phyloP scores from a whole-genome alignment of 2,329 filamentous ascomycete genomes.

The Laburnicola sp. region DNA sequence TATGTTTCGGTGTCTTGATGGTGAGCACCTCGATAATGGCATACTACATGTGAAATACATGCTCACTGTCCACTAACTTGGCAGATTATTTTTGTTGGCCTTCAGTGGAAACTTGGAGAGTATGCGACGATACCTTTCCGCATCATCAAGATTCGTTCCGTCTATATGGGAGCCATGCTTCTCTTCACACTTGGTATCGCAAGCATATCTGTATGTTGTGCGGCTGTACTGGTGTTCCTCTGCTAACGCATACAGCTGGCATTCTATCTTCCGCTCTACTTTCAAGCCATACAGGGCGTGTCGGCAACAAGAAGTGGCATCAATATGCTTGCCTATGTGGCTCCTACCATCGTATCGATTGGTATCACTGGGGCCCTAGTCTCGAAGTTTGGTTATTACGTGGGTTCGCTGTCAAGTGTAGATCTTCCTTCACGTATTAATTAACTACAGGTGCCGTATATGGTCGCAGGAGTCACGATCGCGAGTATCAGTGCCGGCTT shows the following conservation, averaged over 20 bases:
- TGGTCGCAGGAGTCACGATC: slow-evolving; percentile 7
- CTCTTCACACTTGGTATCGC: slow-evolving; percentile 9
- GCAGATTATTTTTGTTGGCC: slow-evolving; percentile 37
- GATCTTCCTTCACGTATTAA: neutral
- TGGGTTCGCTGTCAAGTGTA: neutral
- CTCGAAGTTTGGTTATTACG: slow-evolving; percentile 11
- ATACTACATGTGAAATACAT: too few relatives aligned
- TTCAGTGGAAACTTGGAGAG: slow-evolving; percentile 16
- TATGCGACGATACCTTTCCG: slow-evolving; percentile 15
- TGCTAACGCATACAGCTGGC: neutral
- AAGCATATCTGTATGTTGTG: slow-evolving; percentile 4
- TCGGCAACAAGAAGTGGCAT: slow-evolving; percentile 8
- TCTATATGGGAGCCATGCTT: slow-evolving; percentile 7
- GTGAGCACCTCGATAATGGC: neutral
- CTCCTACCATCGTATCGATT: slow-evolving; percentile 8
- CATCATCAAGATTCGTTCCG: slow-evolving; percentile 11
- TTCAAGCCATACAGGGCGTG: slow-evolving; percentile 9
- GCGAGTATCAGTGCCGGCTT: neutral
- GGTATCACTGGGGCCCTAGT: slow-evolving; percentile 10
- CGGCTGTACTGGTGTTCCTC: neutral
- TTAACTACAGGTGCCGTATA: slow-evolving; percentile 6
- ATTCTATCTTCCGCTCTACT: slow-evolving; percentile 16
- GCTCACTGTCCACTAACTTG: too few relatives aligned
- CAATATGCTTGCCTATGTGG: slow-evolving; percentile 6
- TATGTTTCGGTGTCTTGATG: slow-evolving; percentile 47